These are phyloP conservation scores for Rhodotorula sphaerocarpa DNA, from an alignment of 768 basidiomycete genomes.

Conservation along the genomic window DNA sequence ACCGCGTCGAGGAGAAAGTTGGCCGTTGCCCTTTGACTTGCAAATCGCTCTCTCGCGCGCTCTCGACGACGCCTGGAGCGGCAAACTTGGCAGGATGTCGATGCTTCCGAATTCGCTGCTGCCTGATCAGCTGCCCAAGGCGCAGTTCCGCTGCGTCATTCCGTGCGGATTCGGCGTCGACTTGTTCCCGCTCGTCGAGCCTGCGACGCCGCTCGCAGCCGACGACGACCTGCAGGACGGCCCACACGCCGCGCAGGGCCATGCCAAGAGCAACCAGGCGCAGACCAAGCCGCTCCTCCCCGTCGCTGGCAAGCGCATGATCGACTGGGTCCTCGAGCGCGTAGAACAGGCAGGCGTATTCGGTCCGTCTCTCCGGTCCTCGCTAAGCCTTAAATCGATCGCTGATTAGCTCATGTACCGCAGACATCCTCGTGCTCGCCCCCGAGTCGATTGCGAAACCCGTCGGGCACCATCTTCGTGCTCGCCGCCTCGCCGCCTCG, in stretches of 20 bases:
- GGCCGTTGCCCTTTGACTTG: no score
- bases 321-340: conserved; percentile 35
- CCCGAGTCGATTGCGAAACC: conserved; percentile 23
- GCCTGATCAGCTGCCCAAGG: conserved; percentile 10
- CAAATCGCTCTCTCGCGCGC: no score
- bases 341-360: conserved; percentile 28
- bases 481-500: conserved; percentile 7
- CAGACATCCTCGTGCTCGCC: conserved; percentile 33
- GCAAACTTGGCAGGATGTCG: conserved; percentile 6
- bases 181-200: conserved; percentile 33
- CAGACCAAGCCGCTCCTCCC: conserved; percentile 35
- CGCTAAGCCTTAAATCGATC: no score
- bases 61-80: no score
- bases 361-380: conserved; percentile 4
- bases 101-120: conserved; percentile 30
- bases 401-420: not conserved
- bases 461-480: conserved; percentile 26
- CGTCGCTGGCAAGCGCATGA: conserved; percentile 33
- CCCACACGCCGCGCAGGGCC: not conserved
- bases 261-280: not conserved
- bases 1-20: no score
- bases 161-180: conserved; percentile 25
- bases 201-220: not conserved
- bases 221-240: conserved; percentile 8
- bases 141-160: conserved; percentile 28